phyloP scores from a whole-genome alignment of 805 yeast species.

The Ogataea methanolica region DNA sequence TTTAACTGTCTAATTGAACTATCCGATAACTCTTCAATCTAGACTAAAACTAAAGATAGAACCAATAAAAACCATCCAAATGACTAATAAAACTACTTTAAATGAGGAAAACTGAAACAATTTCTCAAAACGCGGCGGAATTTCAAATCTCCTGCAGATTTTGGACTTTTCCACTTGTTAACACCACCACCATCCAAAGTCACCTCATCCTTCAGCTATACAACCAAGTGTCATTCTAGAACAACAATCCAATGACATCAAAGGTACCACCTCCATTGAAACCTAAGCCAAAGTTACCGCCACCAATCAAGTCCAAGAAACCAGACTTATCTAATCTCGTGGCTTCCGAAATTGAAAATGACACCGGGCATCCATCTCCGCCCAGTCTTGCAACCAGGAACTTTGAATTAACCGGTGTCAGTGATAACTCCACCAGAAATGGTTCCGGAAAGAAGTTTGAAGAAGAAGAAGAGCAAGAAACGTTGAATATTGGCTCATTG shows the following conservation, averaged over 20 bases:
- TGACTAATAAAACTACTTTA: no score
- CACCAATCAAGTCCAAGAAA: conserved; percentile 23
- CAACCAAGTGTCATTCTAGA: background rate
- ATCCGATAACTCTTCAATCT: no score
- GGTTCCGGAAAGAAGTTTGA: background rate
- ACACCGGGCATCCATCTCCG: background rate
- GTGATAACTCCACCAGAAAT: background rate
- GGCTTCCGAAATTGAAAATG: background rate
- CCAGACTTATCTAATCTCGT: conserved; percentile 13
- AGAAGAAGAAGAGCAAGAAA: background rate
- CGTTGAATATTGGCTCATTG: conserved; percentile 10
- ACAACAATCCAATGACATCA: conserved; percentile 10
- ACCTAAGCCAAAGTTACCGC: conserved; percentile 31
- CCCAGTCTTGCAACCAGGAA: background rate
- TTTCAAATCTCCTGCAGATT: no score
- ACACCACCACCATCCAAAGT: no score
- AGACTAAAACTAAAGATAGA: no score
- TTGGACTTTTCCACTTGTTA: no score
- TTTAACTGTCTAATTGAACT: no score
- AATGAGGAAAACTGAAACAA: no score
- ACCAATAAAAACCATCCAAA: no score
- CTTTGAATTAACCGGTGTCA: background rate
- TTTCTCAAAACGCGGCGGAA: no score
- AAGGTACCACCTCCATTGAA: conserved; percentile 29
- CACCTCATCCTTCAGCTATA: background rate